These are phyloP conservation scores for Porcisia hertigi DNA, from an alignment of 208 protist species.

Conservation along the genomic window DNA sequence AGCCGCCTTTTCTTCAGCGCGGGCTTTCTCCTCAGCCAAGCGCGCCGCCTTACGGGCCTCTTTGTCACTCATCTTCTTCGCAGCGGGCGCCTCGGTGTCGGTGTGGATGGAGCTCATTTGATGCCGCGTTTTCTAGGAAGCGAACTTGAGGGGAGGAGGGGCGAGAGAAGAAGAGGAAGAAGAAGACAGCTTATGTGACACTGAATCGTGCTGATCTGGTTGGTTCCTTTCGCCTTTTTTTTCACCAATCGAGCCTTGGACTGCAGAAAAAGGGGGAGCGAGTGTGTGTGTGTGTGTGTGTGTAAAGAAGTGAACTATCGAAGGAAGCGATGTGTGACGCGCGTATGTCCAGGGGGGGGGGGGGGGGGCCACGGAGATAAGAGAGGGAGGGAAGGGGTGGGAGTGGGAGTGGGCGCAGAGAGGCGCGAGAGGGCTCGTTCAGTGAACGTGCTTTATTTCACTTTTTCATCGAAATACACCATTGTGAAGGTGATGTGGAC, in stretches of 20 bases:
- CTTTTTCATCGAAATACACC: too few species aligned
- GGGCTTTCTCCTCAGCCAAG: constrained; percentile 80
- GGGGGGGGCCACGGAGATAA: too few species aligned
- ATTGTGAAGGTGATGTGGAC: not conserved
- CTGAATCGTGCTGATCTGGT: too few species aligned
- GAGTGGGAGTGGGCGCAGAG: not conserved
- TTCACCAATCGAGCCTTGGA: too few species aligned
- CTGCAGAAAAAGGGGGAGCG: too few species aligned
- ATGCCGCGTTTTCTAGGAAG: not conserved
- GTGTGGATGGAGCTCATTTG: constrained; percentile 32
- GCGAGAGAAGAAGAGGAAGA: not conserved
- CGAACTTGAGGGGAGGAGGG: not conserved
- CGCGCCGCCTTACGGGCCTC: constrained; percentile 84
- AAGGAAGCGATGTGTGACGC: not conserved
- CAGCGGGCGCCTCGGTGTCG: constrained; percentile 20
- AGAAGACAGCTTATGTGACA: not conserved
- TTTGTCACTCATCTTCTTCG: constrained; percentile 72
- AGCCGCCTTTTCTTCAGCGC: constrained; percentile 82
- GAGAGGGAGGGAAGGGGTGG: not conserved
- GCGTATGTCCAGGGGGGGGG: not conserved
- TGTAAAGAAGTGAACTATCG: not conserved
- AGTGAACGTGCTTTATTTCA: not conserved
- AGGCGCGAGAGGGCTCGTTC: not conserved
- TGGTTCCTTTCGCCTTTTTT: too few species aligned
- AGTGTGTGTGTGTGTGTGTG: not conserved